phyloP scores from a whole-genome alignment of 148 eudicot genomes.

The Linanthus parryae region DNA sequence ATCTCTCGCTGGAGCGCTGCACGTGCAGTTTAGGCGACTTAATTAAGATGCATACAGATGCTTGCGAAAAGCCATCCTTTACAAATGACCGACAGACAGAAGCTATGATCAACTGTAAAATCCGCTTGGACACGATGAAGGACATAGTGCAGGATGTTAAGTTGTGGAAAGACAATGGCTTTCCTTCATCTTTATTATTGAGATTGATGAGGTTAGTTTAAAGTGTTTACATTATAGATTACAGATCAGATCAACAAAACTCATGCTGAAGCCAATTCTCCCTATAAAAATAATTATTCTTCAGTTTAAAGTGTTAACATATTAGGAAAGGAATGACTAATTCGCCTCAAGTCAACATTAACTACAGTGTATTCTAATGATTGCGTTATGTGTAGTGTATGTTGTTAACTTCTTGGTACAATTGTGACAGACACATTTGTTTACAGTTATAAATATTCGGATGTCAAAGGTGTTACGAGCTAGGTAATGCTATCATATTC shows the following conservation, averaged over 20 bases:
- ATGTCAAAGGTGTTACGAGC: too few relatives aligned
- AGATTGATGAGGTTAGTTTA: slow-evolving; percentile 71
- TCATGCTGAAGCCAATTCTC: too few relatives aligned
- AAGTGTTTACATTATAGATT: slow-evolving; percentile 2
- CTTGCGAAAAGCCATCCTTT: slow-evolving; percentile 15
- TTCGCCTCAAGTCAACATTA: too few relatives aligned
- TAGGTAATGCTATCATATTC: too few relatives aligned
- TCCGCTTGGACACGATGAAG: slow-evolving; percentile 33
- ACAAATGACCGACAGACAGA: slow-evolving; percentile 17
- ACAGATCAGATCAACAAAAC: slow-evolving; percentile 1
- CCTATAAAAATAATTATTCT: too few relatives aligned
- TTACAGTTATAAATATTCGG: too few relatives aligned
- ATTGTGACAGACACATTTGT: too few relatives aligned
- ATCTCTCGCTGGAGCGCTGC: slow-evolving; percentile 80
- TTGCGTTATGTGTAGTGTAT: too few relatives aligned
- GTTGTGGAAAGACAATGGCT: slow-evolving; percentile 71
- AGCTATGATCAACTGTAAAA: slow-evolving; percentile 29
- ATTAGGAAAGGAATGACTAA: too few relatives aligned
- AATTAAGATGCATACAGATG: slow-evolving; percentile 35
- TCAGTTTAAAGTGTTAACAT: too few relatives aligned
- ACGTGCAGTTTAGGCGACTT: slow-evolving; percentile 74
- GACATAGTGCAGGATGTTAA: slow-evolving; percentile 35
- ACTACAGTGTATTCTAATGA: too few relatives aligned
- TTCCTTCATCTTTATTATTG: slow-evolving; percentile 62
- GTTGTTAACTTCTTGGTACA: too few relatives aligned